Conservation (phyloP, 495 filamentous ascomycete species). For the Trichoderma asperelloides region DNA sequence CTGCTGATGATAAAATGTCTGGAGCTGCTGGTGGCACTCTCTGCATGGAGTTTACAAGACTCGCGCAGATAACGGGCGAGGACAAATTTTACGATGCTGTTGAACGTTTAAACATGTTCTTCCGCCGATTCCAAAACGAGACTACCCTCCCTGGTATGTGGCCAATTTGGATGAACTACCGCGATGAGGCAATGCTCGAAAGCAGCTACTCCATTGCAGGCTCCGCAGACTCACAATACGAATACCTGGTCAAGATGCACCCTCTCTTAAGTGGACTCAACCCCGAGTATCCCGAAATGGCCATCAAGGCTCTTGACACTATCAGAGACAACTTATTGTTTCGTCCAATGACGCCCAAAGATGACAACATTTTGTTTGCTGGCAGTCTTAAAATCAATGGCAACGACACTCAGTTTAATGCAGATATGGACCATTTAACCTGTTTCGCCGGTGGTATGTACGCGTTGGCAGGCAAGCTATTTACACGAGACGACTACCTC, state of each 20-base stretch:
- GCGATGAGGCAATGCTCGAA: constrained; percentile 21
- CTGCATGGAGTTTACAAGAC: constrained; percentile 75
- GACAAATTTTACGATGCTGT: constrained; percentile 77
- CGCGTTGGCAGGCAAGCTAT: constrained; percentile 61
- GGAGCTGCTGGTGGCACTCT: constrained; percentile 68
- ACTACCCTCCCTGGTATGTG: constrained; percentile 76
- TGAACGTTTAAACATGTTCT: constrained; percentile 62
- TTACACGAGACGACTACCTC: constrained; percentile 53
- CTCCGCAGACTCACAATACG: constrained; percentile 71
- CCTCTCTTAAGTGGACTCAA: constrained; percentile 59
- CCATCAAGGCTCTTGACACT: constrained; percentile 51
- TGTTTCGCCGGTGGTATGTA: constrained; percentile 78
- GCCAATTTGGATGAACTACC: constrained; percentile 59
- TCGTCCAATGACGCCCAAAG: constrained; percentile 43
- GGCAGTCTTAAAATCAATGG: constrained; percentile 24
- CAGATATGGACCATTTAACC: constrained; percentile 21
- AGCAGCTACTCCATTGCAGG: constrained; percentile 58
- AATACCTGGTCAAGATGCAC: constrained; percentile 60
- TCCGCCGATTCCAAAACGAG: constrained; percentile 56
- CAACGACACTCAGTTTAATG: constrained; percentile 6
- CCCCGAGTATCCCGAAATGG: constrained; percentile 61
- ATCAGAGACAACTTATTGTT: constrained; percentile 57
- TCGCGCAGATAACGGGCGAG: constrained; percentile 75
- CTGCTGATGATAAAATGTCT: constrained; percentile 15
- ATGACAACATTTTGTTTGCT: constrained; percentile 55